These are phyloP conservation scores for Trypanosoma rangeli DNA, from an alignment of 208 protist species.

Conservation along the genomic window DNA sequence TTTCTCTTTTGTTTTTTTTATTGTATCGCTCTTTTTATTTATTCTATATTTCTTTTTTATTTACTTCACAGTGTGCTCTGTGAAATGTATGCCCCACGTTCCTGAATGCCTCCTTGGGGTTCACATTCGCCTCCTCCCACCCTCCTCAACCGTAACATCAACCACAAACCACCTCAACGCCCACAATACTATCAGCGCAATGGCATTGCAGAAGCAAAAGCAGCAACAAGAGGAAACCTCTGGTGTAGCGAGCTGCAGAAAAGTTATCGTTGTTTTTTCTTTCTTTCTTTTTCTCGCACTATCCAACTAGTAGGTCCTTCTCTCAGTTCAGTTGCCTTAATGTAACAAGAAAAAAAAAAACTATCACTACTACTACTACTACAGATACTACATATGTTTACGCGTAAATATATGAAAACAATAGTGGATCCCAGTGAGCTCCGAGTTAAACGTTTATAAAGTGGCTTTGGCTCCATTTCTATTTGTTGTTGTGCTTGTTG, in stretches of 20 bases:
- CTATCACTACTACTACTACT: no score
- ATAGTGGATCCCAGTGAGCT: not conserved
- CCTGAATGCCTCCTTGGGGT: not conserved
- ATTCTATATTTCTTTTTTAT: not conserved
- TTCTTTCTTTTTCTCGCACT: not conserved
- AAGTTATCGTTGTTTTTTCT: not conserved
- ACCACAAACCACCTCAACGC: not conserved
- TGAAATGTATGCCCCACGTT: not conserved
- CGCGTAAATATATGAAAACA: not conserved
- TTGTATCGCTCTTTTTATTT: no score
- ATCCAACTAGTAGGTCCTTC: not conserved
- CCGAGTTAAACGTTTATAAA: not conserved
- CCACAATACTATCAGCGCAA: not conserved
- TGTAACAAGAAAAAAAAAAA: no score
- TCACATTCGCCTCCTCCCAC: not conserved
- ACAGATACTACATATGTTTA: no score
- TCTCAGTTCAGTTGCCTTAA: not conserved
- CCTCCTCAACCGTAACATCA: not conserved
- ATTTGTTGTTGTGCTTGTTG: not conserved
- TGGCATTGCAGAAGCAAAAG: no score
- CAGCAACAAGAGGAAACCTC: no score
- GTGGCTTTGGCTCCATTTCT: not conserved
- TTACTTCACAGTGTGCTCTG: not conserved
- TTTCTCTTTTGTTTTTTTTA: constrained; percentile 1
- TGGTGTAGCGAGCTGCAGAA: no score